Evolutionary conservation across 2,329 filamentous ascomycete genomes (phyloP), one percentile per base, ranked within the genome.

Genomic region (Epichloe amarillans): DNA sequence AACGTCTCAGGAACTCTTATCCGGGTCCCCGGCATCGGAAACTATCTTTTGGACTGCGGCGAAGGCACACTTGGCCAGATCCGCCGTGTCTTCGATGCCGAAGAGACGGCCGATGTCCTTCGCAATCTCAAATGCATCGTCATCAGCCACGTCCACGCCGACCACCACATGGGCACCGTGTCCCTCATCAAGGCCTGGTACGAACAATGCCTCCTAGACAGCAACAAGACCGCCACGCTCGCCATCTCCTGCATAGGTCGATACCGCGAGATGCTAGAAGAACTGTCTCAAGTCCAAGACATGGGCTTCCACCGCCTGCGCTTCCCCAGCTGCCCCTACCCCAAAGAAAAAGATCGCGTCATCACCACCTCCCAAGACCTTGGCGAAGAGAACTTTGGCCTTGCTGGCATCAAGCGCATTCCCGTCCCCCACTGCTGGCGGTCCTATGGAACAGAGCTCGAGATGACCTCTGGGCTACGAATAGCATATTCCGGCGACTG

Each of bases 401-500:
- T 95, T n/a, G 58, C 68, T 1, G 74, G 78, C 50, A 78, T 95
- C 52, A 76, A 83, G 54, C 80, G 82, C 42, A 78, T 82, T 44
- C 66, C 64, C 26, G 91, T 96, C 1, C 66, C 75, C 5, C 93
- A 98, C 69, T 98, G 93, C 70, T 75, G 79, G 58, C 82, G 82
- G 30, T 81, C 93, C 2, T 79, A 86, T 62, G 93, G 85, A 0
- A 80, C 85, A 2, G 82, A 83, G 19, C 71, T 97, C 21, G 86
- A 86, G 10, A 91, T 91, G 66, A 79, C 84, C 0, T 80, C 80
- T 1, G 84, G 82, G 17, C 85, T 98, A 64, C 93, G 91, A 64
- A 75, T 95, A 52, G 88, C 88, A 44, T 98, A 95, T 69, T 95
- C 88, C 4, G 93, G 93, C 51, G 93, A 98, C 70, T 97, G 91